These are phyloP conservation scores for Tetraselmis striata DNA, from an alignment of 139 green algal species.

Conservation along the genomic window DNA sequence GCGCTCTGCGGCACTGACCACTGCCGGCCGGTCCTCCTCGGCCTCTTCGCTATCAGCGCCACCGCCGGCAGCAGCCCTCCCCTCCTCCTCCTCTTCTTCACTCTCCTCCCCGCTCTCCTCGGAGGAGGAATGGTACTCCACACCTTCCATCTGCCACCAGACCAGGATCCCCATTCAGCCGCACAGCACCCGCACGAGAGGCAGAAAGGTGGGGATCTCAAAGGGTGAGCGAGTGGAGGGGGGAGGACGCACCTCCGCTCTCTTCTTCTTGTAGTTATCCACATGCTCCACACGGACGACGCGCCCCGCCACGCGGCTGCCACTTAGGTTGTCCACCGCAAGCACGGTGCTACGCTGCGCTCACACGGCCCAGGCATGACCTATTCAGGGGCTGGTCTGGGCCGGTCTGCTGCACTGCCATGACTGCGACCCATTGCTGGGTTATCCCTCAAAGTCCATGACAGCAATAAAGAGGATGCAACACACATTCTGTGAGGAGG, in stretches of 20 bases:
- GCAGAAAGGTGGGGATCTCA: background rate
- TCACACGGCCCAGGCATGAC: too few species aligned
- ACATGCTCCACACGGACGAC: slow-evolving; percentile 92
- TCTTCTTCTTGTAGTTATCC: slow-evolving; percentile 88
- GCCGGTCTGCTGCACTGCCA: too few species aligned
- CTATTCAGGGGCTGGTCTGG: too few species aligned
- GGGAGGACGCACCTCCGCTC: slow-evolving; percentile 50
- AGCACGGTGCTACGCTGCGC: slow-evolving; percentile 79
- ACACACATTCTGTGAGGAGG: too few species aligned
- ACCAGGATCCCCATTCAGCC: too few species aligned
- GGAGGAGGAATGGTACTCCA: slow-evolving; percentile 6
- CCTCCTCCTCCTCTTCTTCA: slow-evolving; percentile 15
- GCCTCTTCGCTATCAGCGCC: background rate
- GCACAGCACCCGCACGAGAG: background rate
- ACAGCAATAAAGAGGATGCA: too few species aligned
- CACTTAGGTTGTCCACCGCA: slow-evolving; percentile 95
- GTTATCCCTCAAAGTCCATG: too few species aligned
- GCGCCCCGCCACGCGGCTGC: slow-evolving; percentile 69
- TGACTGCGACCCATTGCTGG: too few species aligned
- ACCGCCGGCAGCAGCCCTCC: too few species aligned
- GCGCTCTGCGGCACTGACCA: background rate
- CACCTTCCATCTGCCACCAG: slow-evolving; percentile 41
- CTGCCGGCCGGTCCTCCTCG: background rate
- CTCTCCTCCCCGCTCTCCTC: background rate
- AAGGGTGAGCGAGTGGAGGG: background rate